Percentiles rank a stretch among this genome's conserved stretches.
Conservation (phyloP, 2,329 filamentous ascomycete genomes). For the Fusarium sp. region DNA sequence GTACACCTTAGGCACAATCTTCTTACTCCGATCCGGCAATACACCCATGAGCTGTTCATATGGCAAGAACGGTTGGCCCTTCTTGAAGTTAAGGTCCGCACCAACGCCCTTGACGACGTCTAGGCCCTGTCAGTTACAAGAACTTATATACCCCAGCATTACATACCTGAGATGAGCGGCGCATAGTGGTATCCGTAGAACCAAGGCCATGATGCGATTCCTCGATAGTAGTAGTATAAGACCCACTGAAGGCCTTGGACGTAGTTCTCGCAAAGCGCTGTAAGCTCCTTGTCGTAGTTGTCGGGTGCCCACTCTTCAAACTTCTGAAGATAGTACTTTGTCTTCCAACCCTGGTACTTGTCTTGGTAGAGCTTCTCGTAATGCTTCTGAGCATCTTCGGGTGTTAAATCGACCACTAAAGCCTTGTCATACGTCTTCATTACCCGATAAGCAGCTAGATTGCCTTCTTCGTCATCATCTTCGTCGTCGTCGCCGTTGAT, state of each 20-base stretch:
- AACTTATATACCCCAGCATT: neutral
- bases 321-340: constrained; percentile 91
- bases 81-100: constrained; percentile 90
- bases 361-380: constrained; percentile 89
- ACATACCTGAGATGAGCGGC: constrained; percentile 87
- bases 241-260: constrained; percentile 99
- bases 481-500: constrained; percentile 56
- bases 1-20: constrained; percentile 89
- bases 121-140: constrained; percentile 57
- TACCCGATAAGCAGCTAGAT: constrained; percentile 85
- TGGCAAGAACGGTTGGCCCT: constrained; percentile 94
- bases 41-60: constrained; percentile 99
- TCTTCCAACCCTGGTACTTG: constrained; percentile 94
- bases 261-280: constrained; percentile 91
- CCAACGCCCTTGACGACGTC: constrained; percentile 90
- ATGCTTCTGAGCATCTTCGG: constrained; percentile 81
- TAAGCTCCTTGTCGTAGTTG: constrained; percentile 80
- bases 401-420: constrained; percentile 81
- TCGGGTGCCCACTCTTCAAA: constrained; percentile 87
- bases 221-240: constrained; percentile 96
- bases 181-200: constrained; percentile 98
- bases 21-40: constrained; percentile 95
- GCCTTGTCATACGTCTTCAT: constrained; percentile 93
- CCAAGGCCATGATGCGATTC: constrained; percentile 98
- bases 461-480: constrained; percentile 79